Evolutionary conservation across 805 yeast species (phyloP), one percentile per base, ranked within the genome.

Genomic region (Metschnikowia continentalis): DNA sequence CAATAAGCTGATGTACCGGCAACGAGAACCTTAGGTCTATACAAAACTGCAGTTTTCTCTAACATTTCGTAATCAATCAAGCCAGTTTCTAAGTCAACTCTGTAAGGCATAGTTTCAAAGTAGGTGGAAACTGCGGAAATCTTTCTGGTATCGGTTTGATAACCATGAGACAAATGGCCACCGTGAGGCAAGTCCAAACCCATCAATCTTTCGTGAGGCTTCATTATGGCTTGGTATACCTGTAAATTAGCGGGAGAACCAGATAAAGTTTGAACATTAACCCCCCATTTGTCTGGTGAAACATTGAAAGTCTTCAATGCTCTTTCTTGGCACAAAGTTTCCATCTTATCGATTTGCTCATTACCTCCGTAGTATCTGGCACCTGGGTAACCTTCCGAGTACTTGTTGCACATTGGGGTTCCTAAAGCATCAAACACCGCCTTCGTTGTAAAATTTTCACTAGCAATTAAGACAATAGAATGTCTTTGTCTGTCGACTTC

Each of bases 1-100:
- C 96, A 90, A 82, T 94, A 94, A 51, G 99, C 99, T 60, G 97
- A 90, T 54, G 99, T 90, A 71, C 99, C 99, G 53, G 98, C 98
- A 62, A 94, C 96, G 52, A 94, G 78, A 44, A 90, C 86, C 79
- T 92, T 92, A 66, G 99, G 99, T 76, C 99, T 86, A 82, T 85
- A 94, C 64, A 92, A 77, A 55, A 83, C 70, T 42, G 98, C 98
- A 58, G 88, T 89, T 72, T 87, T 83, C 72, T 90, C 98, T 62
- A 94, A 81, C 72, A 87, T 87, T 66, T 94, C 98, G 74, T 94
- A 94, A 76, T 94, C 99, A 66, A 94, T 94, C 61, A 91, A 74
- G 52, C 98, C 99, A 55, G 99, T 94, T 62, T 80, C 83, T 66
- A 85, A 86, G 66, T 94, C 81, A 53, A 94, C 91, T 73, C 97